A percentile compares a stretch with the other conserved stretches of the same genome.
Evolutionary conservation across 2,329 filamentous ascomycete genomes (phyloP).

Genomic region (Didymella glomerata): DNA sequence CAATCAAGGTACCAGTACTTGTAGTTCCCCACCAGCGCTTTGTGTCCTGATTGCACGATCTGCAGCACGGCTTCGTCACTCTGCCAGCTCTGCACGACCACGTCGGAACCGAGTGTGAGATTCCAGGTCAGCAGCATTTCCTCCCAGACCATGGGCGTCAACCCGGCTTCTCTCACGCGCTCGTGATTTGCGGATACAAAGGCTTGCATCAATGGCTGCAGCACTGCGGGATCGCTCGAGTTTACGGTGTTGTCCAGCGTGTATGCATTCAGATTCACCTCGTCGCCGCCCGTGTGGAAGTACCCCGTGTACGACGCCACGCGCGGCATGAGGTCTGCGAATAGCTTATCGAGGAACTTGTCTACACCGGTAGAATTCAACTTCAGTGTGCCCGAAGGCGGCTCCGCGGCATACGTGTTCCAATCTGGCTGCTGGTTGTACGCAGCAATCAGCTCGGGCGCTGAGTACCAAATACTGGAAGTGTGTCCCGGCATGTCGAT

Average conservation of each 20-base stretch:
- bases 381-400: conserved; percentile 71
- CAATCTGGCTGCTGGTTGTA: conserved; percentile 64
- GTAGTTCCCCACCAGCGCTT: conserved; percentile 78
- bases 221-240: conserved; percentile 69
- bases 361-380: conserved; percentile 77
- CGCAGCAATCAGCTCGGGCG: conserved; percentile 76
- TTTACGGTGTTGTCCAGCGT: conserved; percentile 73
- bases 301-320: conserved; percentile 69
- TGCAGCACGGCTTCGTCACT: conserved; percentile 68
- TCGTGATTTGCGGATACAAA: conserved; percentile 77
- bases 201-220: conserved; percentile 78
- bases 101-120: conserved; percentile 72
- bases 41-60: conserved; percentile 70
- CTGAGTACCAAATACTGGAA: conserved; percentile 69
- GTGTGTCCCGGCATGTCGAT: conserved; percentile 86
- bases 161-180: conserved; percentile 68
- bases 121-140: conserved; percentile 85
- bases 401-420: conserved; percentile 62
- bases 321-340: conserved; percentile 76
- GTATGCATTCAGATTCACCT: conserved; percentile 81
- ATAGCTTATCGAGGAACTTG: conserved; percentile 74
- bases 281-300: conserved; percentile 89
- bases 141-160: conserved; percentile 85
- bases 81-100: conserved; percentile 82
- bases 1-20: conserved; percentile 87